phyloP scores from a whole-genome alignment of 2,329 filamentous ascomycete genomes.

The Colletotrichum theobromicola region DNA sequence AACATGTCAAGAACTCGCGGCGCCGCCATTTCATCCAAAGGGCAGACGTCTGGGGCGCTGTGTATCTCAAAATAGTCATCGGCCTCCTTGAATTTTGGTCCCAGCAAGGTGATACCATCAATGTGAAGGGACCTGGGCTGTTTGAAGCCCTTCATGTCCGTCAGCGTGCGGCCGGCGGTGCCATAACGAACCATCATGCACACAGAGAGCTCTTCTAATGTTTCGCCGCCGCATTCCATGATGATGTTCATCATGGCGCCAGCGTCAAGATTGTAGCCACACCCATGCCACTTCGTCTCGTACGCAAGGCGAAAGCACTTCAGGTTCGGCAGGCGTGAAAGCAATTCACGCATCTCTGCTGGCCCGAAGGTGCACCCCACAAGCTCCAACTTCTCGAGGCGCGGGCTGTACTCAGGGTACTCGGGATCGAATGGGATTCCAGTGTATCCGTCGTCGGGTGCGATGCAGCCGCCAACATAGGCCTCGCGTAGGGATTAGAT shows the following conservation, averaged over 20 bases:
- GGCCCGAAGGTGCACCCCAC: not conserved
- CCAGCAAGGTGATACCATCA: not conserved
- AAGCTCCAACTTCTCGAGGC: not conserved
- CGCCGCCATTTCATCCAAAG: not conserved
- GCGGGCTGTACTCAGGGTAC: not conserved
- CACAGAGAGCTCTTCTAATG: not conserved
- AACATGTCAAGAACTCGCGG: not conserved
- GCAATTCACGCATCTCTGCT: not conserved
- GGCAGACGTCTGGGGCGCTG: not conserved
- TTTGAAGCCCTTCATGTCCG: not conserved
- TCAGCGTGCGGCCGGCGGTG: not conserved
- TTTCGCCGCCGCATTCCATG: not conserved
- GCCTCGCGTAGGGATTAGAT: not conserved
- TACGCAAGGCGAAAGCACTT: not conserved
- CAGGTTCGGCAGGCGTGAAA: not conserved
- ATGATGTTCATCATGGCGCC: not conserved
- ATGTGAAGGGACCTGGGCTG: not conserved
- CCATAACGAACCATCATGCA: not conserved
- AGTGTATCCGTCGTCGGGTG: not conserved
- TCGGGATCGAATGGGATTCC: not conserved
- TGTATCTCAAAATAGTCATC: not conserved
- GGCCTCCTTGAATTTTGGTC: not conserved
- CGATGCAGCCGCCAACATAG: not conserved
- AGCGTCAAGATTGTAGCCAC: not conserved
- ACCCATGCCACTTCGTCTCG: not conserved